Base-by-base conservation (phyloP, 2,329 filamentous ascomycete genomes). In the Trichoderma koningii region DNA sequence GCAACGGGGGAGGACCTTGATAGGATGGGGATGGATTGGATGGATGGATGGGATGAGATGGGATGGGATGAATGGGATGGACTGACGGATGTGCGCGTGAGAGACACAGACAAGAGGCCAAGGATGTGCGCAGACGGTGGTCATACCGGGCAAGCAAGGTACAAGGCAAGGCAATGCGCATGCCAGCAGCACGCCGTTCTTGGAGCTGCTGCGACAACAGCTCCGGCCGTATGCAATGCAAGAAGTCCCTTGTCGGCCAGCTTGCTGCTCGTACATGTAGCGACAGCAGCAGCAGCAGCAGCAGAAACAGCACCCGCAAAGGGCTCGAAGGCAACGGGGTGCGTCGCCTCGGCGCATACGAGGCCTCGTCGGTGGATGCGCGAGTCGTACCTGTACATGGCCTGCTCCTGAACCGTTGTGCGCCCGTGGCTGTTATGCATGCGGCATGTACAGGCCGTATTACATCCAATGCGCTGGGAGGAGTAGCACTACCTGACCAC, bases 361-460 rank as follows among this genome's bases (percentile, higher is more conserved):
- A 62, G 48, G 48, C 59, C 59, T 23, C 55, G 59, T 62, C 59
- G 50, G 38, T 61, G 47, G 44, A 63, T 50, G 52, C 47, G 50
- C 61, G 52, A 45, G 60, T 52, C 48, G 45, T 63, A 50, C 61
- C 34, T 41, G 51, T 56, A 38, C 30, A 44, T 34, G 30, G 30
- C 30, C 30, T 12, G 30, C 30, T 34, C 30, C 30, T 7, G 10
- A 34, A 34, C 30, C 9, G 30, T 34, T 34, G 30, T 34, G 57
- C 26, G 57, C 57, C 52, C 57, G 59, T 62, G n/a, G 59, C 59
- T 47, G 59, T 62, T 48, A 63, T 63, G 61, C 45, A 56, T 63
- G 61, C 52, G 57, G 61, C 23, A 34, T 34, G 30, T 34, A 34
- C 30, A 34, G 30, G 30, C 30, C 30, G 47, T 52, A 42, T 50